Conservation (phyloP, 2,329 filamentous ascomycete genomes). For the Colletotrichum lupini region DNA sequence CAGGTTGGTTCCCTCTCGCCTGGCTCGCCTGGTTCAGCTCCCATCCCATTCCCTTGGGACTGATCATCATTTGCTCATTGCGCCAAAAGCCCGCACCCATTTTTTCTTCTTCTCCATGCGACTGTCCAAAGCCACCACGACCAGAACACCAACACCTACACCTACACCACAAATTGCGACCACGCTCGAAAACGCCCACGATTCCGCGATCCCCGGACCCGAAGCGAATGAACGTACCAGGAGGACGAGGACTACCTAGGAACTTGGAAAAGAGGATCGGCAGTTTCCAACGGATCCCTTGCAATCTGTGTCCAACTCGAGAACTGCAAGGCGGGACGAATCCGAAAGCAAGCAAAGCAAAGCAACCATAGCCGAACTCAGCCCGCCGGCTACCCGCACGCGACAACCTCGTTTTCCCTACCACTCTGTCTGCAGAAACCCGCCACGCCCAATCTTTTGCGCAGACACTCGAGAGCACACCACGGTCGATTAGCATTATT, state of each 20-base stretch:
- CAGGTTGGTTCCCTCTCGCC: neutral
- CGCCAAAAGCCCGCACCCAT: neutral
- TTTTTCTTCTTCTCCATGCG: neutral
- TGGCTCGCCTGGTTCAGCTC: neutral
- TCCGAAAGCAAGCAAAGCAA: neutral
- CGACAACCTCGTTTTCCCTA: constrained; percentile 6
- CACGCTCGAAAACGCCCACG: neutral
- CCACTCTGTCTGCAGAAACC: constrained; percentile 1
- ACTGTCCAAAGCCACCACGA: neutral
- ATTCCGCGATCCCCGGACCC: neutral
- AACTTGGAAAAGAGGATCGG: neutral
- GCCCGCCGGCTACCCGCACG: constrained; percentile 7
- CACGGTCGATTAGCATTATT: neutral
- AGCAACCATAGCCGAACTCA: neutral
- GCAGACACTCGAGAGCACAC: neutral
- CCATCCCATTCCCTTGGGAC: neutral
- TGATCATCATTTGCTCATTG: neutral
- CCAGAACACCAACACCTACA: neutral
- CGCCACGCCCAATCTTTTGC: neutral
- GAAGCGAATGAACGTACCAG: neutral
- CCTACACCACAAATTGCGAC: neutral
- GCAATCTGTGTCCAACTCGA: neutral
- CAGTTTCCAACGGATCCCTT: neutral
- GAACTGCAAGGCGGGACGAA: neutral
- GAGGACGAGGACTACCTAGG: neutral